Evolutionary conservation across 208 protist species (phyloP), one percentile per base, ranked within the genome.

Genomic region (Wallacemonas rigidus): DNA sequence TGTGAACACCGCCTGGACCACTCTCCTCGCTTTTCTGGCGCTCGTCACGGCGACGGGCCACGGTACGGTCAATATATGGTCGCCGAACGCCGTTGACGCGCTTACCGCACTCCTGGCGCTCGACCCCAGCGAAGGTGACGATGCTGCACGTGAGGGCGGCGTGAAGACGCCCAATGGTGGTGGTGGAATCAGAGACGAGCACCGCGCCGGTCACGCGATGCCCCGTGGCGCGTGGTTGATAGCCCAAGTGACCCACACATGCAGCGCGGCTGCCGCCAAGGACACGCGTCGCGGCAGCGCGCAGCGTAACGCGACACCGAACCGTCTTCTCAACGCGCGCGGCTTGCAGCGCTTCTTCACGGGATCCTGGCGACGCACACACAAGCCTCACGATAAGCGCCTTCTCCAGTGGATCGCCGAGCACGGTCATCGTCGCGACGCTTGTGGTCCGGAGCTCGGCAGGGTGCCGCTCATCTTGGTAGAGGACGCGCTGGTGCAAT

Each of bases 1-100:
- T 2, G 69, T 85, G 4, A 62, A 84, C 55, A 15, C 43, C 8
- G 72, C 73, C 6, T 88, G 75, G 69, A 82, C 83, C 1, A 43
- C 57, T 0, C 63, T 84, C 53, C 56, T 88, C 41, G 71, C 76
- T 3, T 79, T 84, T 64, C 15, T 82, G 39, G 43, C 40, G 14
- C 54, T 64, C 17, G n/a, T 64, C 2, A 11, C 15, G n/a, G 35
- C 48, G 14, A 41, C 63, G n/a, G 63, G 48, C 47, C 63, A 57
- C 48, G 63, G 63, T 2, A 26, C 15, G 4, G 26, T 60, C 39
- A 71, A 71, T 36, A 48, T 71, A 41, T 71, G 67, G 67, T n/a
- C 48, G 5, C 67, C 67, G 0, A 45, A 61, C 17, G 14, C 45
- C 45, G 12, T 50, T 50, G 45, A 6, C 12, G 45, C 38, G 40